phyloP scores from a whole-genome alignment of 306 rosid genomes.

The Parietaria judaica region DNA sequence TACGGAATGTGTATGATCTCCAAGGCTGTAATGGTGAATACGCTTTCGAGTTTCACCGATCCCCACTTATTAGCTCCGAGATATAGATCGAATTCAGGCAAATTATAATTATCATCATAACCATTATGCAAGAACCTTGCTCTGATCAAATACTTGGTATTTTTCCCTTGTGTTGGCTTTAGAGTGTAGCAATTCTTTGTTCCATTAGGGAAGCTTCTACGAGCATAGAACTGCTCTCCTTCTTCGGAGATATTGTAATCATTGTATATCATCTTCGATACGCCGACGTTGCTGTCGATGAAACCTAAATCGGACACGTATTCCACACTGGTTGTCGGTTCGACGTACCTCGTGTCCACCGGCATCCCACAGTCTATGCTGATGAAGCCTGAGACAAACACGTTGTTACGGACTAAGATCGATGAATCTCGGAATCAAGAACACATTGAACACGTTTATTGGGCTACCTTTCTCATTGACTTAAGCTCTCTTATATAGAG shows the following conservation, averaged over 20 bases:
- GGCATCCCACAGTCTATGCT: conserved; percentile 30
- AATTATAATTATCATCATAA: conserved; percentile 25
- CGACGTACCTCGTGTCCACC: conserved; percentile 18
- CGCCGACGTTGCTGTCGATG: conserved; percentile 11
- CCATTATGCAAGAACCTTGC: conserved; percentile 34
- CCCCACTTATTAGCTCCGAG: conserved; percentile 38
- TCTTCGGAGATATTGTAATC: no score
- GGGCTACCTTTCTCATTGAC: no score
- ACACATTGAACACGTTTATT: no score
- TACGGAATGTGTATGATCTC: conserved; percentile 30
- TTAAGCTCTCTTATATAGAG: no score
- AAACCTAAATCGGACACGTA: conserved; percentile 20
- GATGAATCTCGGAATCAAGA: no score
- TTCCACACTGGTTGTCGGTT: conserved; percentile 15
- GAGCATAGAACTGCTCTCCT: not conserved
- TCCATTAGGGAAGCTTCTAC: conserved; percentile 44
- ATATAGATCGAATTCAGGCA: conserved; percentile 26
- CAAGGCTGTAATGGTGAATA: not conserved
- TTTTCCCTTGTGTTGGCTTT: conserved; percentile 21
- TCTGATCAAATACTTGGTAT: conserved; percentile 33
- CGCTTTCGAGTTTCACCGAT: not conserved
- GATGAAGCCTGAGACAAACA: conserved; percentile 29
- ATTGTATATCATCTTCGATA: not conserved
- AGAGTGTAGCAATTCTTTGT: conserved; percentile 42
- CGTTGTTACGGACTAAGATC: no score